These are phyloP conservation scores for Pouteria campechiana DNA, from an alignment of 179 eudicot genomes.

Conservation along the genomic window DNA sequence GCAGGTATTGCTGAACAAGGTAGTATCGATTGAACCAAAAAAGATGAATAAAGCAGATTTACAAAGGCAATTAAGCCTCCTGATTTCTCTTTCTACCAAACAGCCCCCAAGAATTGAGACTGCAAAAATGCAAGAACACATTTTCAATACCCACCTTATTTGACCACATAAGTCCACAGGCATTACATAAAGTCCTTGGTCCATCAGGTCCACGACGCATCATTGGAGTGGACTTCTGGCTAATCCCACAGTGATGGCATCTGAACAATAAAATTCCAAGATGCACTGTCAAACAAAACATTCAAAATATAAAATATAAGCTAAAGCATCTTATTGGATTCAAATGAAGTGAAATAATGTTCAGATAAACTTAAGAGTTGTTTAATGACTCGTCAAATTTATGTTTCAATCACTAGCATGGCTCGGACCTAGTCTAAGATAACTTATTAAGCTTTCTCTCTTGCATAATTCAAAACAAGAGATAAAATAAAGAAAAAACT, in stretches of 20 bases:
- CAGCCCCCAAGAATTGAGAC: too few relatives aligned
- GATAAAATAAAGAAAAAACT: not conserved
- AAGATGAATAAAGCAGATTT: too few relatives aligned
- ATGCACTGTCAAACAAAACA: too few relatives aligned
- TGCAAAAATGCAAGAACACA: too few relatives aligned
- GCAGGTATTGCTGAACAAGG: too few relatives aligned
- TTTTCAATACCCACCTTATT: slow-evolving; percentile 63
- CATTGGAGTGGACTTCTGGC: slow-evolving; percentile 71
- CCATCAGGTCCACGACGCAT: slow-evolving; percentile 94
- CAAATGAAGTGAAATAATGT: not conserved
- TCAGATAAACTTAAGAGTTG: not conserved
- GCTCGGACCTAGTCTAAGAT: too few relatives aligned
- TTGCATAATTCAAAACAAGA: not conserved
- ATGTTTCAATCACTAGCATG: too few relatives aligned
- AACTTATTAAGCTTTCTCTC: too few relatives aligned
- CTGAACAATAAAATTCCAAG: slow-evolving; percentile 22
- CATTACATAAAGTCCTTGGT: slow-evolving; percentile 85
- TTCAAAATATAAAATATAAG: not conserved
- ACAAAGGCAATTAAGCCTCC: too few relatives aligned
- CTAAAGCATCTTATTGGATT: not conserved
- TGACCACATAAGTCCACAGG: slow-evolving; percentile 90
- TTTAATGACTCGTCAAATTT: too few relatives aligned
- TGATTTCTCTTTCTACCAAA: too few relatives aligned
- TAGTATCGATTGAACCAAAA: too few relatives aligned
- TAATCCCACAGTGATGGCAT: slow-evolving; percentile 68